Evolutionary conservation across 805 yeast species (phyloP).

Genomic region (Scheffersomyces stipitis): DNA sequence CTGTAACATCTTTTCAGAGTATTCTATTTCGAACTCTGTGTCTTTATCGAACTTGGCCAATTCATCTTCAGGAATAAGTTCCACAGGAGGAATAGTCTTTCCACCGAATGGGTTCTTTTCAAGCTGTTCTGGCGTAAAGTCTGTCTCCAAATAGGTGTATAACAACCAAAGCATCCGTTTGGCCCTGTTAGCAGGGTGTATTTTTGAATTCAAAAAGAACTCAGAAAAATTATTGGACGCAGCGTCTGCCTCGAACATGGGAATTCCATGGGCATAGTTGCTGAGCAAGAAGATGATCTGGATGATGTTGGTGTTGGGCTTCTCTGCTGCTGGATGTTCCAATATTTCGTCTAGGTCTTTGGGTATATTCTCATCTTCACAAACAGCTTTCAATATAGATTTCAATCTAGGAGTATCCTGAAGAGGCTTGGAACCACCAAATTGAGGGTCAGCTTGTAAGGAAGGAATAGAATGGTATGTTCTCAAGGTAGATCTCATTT

Average conservation of each 20-base stretch:
- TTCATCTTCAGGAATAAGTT: conserved; percentile 27
- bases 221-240: conserved; percentile 58
- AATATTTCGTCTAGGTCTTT: conserved; percentile 49
- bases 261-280: conserved; percentile 55
- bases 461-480: conserved; percentile 94
- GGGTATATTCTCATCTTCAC: conserved; percentile 63
- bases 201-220: conserved; percentile 61
- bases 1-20: conserved; percentile 48
- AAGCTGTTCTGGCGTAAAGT: conserved; percentile 51
- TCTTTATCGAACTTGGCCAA: conserved; percentile 42
- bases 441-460: conserved; percentile 65
- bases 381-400: conserved; percentile 82
- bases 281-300: conserved; percentile 75
- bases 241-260: conserved; percentile 13
- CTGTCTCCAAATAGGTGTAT: conserved; percentile 77
- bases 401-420: conserved; percentile 95
- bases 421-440: conserved; percentile 59
- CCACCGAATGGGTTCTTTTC: conserved; percentile 57
- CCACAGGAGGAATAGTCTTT: conserved; percentile 30
- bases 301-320: conserved; percentile 61
- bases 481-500: conserved; percentile 90
- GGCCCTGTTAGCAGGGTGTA: conserved; percentile 67
- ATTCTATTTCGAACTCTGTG: conserved; percentile 47
- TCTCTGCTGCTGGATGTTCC: conserved; percentile 24
- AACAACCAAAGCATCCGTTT: conserved; percentile 78